Evolutionary conservation across 1,284 basidiomycete species (phyloP).

Genomic region (Ganoderma resinaceum): DNA sequence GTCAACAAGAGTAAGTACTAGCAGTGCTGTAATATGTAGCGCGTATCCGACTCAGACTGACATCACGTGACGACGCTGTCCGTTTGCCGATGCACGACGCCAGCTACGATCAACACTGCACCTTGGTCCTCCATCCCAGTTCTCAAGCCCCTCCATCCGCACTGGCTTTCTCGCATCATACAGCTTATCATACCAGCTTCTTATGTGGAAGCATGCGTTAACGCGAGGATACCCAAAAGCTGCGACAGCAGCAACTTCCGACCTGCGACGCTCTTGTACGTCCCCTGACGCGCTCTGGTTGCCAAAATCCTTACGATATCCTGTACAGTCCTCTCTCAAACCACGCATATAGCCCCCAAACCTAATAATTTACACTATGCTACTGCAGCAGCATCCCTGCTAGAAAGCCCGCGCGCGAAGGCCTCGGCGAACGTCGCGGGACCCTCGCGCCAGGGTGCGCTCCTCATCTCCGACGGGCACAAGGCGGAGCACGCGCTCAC

Average conservation of each 20-base stretch:
- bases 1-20: not conserved
- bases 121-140: not conserved
- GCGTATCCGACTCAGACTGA: not conserved
- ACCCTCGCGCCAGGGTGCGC: conserved; percentile 17
- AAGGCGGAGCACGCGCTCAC: conserved; percentile 40
- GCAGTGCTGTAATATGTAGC: not conserved
- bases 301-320: not conserved
- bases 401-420: not conserved
- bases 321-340: conserved; percentile 7
- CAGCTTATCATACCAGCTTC: not conserved
- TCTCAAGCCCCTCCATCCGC: not conserved
- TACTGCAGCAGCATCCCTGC: not conserved
- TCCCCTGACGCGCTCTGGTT: not conserved
- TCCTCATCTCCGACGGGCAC: conserved; percentile 22
- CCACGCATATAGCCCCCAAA: not conserved
- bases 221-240: not conserved
- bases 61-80: not conserved
- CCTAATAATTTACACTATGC: conserved; percentile 1
- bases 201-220: conserved; percentile 16
- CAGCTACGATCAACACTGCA: not conserved
- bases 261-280: conserved; percentile 9
- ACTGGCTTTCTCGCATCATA: not conserved
- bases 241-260: not conserved
- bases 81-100: not conserved
- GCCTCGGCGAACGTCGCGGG: conserved; percentile 12